A percentile compares a stretch with the other conserved stretches of the same genome.
Evolutionary conservation across 2,329 filamentous ascomycete genomes (phyloP).

Genomic region (Trichoderma breve): DNA sequence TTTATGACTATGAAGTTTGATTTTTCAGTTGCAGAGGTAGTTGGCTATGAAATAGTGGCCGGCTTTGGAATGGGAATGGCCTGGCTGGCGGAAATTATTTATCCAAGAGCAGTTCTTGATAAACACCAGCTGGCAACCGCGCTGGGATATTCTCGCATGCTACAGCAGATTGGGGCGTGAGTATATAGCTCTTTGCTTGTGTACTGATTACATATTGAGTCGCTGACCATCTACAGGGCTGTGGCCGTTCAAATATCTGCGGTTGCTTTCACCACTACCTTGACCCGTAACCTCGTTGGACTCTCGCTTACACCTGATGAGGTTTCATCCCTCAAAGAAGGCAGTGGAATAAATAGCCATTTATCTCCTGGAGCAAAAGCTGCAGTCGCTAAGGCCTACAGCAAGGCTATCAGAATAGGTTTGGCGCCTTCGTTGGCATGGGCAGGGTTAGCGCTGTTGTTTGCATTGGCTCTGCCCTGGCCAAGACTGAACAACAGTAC

Average conservation of each 20-base stretch:
- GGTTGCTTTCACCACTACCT: background rate
- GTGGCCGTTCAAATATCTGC: background rate
- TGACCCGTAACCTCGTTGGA: background rate
- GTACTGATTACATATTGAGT: background rate
- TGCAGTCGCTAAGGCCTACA: background rate
- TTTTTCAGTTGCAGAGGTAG: background rate
- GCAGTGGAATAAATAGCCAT: background rate
- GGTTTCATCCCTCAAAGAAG: background rate
- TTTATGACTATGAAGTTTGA: background rate
- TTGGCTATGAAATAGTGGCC: slow-evolving; percentile 3
- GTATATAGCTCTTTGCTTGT: background rate
- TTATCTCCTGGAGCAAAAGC: background rate
- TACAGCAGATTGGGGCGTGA: slow-evolving; percentile 8
- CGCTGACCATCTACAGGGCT: background rate
- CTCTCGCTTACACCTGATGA: background rate
- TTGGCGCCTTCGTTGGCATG: background rate
- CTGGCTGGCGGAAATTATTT: slow-evolving; percentile 8
- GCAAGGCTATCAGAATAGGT: background rate
- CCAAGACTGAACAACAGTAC: background rate
- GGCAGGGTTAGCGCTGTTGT: background rate
- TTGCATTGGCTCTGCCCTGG: background rate
- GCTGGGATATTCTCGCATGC: slow-evolving; percentile 3
- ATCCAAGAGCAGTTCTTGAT: background rate
- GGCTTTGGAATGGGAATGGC: slow-evolving; percentile 3
- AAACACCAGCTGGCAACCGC: background rate